A percentile compares a stretch with the other conserved stretches of the same genome.
Conservation (phyloP, 225 moss, liverwort and hornwort genomes). For the Straminergon stramineum region DNA sequence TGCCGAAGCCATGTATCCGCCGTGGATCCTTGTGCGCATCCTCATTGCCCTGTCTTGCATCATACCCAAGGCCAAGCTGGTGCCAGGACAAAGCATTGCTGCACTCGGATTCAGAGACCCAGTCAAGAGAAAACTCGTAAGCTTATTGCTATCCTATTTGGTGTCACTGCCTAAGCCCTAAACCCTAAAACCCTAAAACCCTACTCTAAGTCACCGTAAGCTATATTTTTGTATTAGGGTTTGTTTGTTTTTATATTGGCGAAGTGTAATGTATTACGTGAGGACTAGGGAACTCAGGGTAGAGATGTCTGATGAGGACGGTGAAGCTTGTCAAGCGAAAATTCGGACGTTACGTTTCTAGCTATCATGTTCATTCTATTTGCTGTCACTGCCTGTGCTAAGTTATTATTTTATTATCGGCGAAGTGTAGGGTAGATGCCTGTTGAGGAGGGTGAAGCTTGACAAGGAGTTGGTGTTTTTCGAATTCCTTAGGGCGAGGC, state of each 20-base stretch:
- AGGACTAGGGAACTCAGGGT: neutral
- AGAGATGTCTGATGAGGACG: neutral
- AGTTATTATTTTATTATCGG: neutral
- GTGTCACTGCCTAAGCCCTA: neutral
- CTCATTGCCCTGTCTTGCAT: constrained; percentile 40
- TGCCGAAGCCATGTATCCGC: constrained; percentile 71
- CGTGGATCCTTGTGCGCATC: constrained; percentile 47
- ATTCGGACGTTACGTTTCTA: neutral
- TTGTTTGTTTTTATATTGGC: no score
- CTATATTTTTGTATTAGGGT: neutral
- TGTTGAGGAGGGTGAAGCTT: neutral
- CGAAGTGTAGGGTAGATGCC: neutral
- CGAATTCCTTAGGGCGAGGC: neutral
- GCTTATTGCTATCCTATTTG: neutral
- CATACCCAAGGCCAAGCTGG: constrained; percentile 82
- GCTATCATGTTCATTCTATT: neutral
- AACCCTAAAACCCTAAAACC: neutral
- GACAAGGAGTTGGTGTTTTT: neutral
- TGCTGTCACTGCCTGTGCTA: neutral
- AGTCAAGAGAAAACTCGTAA: constrained; percentile 41
- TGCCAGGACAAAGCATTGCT: constrained; percentile 62
- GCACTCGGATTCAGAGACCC: constrained; percentile 58
- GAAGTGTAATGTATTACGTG: neutral
- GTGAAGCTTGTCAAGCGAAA: neutral
- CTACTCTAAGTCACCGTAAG: no score